Percentiles rank a stretch among this genome's conserved stretches.
Evolutionary conservation across 345 rosid genomes (phyloP).

Genomic region (Dimocarpus longan): DNA sequence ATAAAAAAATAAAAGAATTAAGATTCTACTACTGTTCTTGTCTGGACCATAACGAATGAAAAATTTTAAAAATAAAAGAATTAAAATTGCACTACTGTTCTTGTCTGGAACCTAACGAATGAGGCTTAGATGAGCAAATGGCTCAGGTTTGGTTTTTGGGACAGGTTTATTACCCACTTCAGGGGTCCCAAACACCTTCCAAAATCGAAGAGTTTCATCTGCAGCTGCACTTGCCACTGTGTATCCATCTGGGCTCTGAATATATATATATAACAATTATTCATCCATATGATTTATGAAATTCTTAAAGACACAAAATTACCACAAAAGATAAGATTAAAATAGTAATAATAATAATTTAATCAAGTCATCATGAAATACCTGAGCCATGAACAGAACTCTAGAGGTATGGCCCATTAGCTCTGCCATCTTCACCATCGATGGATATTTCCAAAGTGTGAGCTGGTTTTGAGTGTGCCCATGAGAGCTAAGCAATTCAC

Average conservation of each 20-base stretch:
- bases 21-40: too few species aligned
- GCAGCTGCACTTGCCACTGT: conserved; percentile 49
- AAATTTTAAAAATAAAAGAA: too few species aligned
- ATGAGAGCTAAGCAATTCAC: conserved; percentile 49
- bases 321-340: neutral
- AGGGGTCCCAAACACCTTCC: conserved; percentile 48
- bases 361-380: neutral
- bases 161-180: conserved; percentile 37
- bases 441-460: conserved; percentile 49
- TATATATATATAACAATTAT: neutral
- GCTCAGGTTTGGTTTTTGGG: conserved; percentile 29
- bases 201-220: conserved; percentile 46
- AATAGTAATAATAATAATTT: neutral
- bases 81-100: neutral
- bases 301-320: neutral
- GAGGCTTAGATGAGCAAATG: conserved; percentile 32
- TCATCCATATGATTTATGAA: neutral
- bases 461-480: conserved; percentile 40
- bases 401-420: conserved; percentile 46
- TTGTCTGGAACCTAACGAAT: conserved; percentile 20
- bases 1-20: neutral
- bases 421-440: conserved; percentile 46
- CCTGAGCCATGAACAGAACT: conserved; percentile 50
- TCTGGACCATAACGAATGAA: neutral
- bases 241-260: conserved; percentile 49